Conservation (phyloP, 2,329 filamentous ascomycete genomes). For the Fusarium marasasianum region DNA sequence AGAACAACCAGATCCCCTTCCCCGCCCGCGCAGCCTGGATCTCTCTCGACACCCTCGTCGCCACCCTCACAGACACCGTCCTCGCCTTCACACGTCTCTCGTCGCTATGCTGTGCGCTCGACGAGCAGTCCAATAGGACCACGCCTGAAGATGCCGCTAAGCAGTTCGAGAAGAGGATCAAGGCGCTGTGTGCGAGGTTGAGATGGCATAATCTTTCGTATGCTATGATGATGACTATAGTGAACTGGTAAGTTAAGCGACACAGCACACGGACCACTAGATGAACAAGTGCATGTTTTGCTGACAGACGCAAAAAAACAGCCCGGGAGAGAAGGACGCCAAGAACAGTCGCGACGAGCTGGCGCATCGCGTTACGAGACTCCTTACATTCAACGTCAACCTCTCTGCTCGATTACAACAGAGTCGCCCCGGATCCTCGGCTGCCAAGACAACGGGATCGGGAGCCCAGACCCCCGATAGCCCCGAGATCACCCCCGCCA, state of each 20-base stretch:
- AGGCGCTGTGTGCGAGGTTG: constrained; percentile 46
- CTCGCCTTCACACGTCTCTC: constrained; percentile 49
- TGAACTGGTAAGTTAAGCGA: constrained; percentile 47
- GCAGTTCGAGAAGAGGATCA: constrained; percentile 42
- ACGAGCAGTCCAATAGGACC: constrained; percentile 31
- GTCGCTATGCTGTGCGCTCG: constrained; percentile 42
- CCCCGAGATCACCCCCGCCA: constrained; percentile 24
- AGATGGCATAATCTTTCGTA: constrained; percentile 53
- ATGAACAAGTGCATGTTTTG: not conserved
- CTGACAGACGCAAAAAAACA: constrained; percentile 15
- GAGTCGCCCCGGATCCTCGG: constrained; percentile 35
- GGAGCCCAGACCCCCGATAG: constrained; percentile 17
- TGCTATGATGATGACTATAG: constrained; percentile 52
- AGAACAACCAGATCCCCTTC: constrained; percentile 47
- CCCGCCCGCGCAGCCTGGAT: constrained; percentile 51
- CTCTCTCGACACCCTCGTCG: constrained; percentile 47
- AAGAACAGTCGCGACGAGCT: constrained; percentile 49
- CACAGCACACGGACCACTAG: constrained; percentile 3
- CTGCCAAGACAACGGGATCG: constrained; percentile 26
- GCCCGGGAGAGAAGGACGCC: constrained; percentile 49
- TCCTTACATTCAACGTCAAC: constrained; percentile 48
- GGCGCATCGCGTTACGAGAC: constrained; percentile 46
- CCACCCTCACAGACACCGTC: constrained; percentile 49
- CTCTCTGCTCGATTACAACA: constrained; percentile 47
- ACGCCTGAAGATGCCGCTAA: constrained; percentile 28